phyloP scores from a whole-genome alignment of 257 asterid species.

The Paraleonurus japonicus region DNA sequence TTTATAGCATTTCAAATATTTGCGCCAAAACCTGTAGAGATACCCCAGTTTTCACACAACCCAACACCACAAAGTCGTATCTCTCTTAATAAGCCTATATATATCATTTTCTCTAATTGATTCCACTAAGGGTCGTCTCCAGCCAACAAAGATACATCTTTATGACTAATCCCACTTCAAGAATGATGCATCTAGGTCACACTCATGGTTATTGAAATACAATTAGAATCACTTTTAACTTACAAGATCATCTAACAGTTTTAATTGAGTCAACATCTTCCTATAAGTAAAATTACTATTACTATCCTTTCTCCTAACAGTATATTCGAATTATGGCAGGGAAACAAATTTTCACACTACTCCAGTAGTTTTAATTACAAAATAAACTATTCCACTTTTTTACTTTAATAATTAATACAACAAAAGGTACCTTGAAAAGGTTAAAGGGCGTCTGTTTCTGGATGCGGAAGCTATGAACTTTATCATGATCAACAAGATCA shows the following conservation, averaged over 20 bases:
- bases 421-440: conserved; percentile 66
- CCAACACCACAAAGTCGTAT: background rate
- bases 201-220: conserved; percentile 11
- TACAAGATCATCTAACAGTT: background rate
- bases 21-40: background rate
- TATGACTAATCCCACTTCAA: background rate
- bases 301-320: conserved; percentile 7
- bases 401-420: conserved; percentile 7
- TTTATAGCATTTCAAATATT: background rate
- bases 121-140: background rate
- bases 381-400: background rate
- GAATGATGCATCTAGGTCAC: conserved; percentile 9
- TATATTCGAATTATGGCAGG: background rate
- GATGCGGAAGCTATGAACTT: conserved; percentile 78
- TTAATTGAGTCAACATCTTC: conserved; percentile 4
- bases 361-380: background rate
- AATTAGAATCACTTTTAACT: background rate
- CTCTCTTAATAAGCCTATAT: conserved; percentile 11
- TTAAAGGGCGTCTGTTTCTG: conserved; percentile 76
- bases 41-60: background rate
- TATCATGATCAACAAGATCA: conserved; percentile 92
- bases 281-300: conserved; percentile 11
- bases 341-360: background rate
- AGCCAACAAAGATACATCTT: conserved; percentile 6
- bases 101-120: background rate